Base-by-base conservation (phyloP, 2,329 filamentous ascomycete species). In the Clathrospora elynae region DNA sequence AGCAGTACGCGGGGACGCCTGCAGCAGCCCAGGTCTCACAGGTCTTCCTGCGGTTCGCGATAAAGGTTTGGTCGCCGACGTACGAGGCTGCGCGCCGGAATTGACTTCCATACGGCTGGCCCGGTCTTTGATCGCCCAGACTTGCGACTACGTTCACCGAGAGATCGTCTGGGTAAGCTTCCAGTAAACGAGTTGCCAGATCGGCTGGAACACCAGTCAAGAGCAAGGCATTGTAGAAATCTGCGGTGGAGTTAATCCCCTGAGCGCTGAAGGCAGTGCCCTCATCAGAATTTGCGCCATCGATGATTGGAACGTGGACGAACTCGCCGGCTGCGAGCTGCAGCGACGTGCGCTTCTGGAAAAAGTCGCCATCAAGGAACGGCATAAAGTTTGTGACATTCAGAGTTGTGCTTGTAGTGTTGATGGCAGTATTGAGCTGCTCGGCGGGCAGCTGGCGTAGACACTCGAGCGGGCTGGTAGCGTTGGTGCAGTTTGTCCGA, bases 261-360 rank as follows among this genome's bases (percentile, higher is more conserved):
- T 48, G 62, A 8, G 75, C 74, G 0, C 73, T 77, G 55, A 85
- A 85, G 1, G 72, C 71, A 1, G 78, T 78, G 2, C 83, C 85
- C 61, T 88, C 85, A 53, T 88, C 85, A 1, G 78, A 78, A 62
- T 86, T 87, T 23, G 77, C 78, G 5, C 86, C 85, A 22, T 77
- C 71, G 5, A 88, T 73, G 26, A 87, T 77, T 1, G 84, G 82
- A 0, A 87, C 81, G 37, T 81, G 75, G 42, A 86, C 78, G 51
- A 87, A 86, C 12, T 76, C 75, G 32, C 83, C 83, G 4, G 75
- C 63, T 1, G 71, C 67, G 5, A 88, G 70, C 52, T 84, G 80
- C 6, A 75, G 62, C 7, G 78, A 79, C 2, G 75, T 77, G 49
- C 75, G 78, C 6, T 75, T 73, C 7, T 71, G 68, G 12, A 85